A percentile compares a stretch with the other conserved stretches of the same genome.
These are phyloP conservation scores for Stagonosporopsis cucurbitacearum DNA, from an alignment of 2,329 filamentous ascomycete species.

Conservation along the genomic window DNA sequence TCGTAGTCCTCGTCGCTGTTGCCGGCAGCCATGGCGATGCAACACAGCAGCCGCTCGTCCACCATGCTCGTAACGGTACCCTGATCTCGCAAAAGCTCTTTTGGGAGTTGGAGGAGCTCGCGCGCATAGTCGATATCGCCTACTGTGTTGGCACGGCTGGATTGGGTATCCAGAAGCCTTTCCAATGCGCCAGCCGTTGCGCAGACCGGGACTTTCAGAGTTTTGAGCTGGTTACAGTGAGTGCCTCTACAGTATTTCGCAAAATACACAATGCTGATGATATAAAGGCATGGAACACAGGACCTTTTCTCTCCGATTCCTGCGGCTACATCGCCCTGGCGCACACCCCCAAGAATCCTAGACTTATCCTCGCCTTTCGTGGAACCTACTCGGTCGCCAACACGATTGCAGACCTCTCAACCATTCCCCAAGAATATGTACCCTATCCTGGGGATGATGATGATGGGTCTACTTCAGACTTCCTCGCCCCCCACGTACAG, in stretches of 20 bases:
- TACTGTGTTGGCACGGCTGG: slow-evolving; percentile 91
- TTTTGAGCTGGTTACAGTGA: slow-evolving; percentile 74
- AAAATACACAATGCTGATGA: slow-evolving; percentile 16
- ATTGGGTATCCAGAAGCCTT: slow-evolving; percentile 82
- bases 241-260: slow-evolving; percentile 6
- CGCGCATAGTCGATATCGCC: slow-evolving; percentile 90
- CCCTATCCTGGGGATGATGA: slow-evolving; percentile 73
- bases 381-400: slow-evolving; percentile 95
- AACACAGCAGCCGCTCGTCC: slow-evolving; percentile 39
- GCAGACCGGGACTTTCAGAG: slow-evolving; percentile 78
- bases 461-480: slow-evolving; percentile 44
- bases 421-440: slow-evolving; percentile 86
- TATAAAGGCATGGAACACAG: slow-evolving; percentile 83
- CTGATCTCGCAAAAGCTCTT: slow-evolving; percentile 71
- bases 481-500: slow-evolving; percentile 25
- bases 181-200: slow-evolving; percentile 84
- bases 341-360: slow-evolving; percentile 63
- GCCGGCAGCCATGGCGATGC: slow-evolving; percentile 17
- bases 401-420: slow-evolving; percentile 87
- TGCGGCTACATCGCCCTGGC: slow-evolving; percentile 95
- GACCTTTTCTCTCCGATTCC: slow-evolving; percentile 82
- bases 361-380: slow-evolving; percentile 86
- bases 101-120: slow-evolving; percentile 80
- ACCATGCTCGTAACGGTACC: slow-evolving; percentile 37
- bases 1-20: slow-evolving; percentile 25